Evolutionary conservation across 2,329 filamentous ascomycete genomes (phyloP).

Genomic region (Thermomyces lanuginosus): DNA sequence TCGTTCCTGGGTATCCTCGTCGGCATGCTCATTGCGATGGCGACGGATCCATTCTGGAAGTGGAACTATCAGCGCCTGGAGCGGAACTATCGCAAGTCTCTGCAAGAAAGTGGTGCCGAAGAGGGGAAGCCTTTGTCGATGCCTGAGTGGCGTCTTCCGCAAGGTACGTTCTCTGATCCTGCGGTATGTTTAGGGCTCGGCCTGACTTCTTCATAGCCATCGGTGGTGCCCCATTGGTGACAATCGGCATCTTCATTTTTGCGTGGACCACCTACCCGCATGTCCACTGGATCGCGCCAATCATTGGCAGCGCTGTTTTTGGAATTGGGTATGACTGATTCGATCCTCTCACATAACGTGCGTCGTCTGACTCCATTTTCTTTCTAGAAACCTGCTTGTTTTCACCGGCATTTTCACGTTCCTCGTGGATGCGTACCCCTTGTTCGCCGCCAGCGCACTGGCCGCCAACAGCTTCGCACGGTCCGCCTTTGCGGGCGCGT

Average conservation of each 20-base stretch:
- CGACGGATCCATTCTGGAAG: conserved; percentile 32
- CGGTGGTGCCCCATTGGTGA: conserved; percentile 58
- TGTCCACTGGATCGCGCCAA: conserved; percentile 61
- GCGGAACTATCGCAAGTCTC: conserved; percentile 19
- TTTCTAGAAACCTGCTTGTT: conserved; percentile 59
- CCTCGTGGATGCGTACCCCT: conserved; percentile 46
- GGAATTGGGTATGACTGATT: conserved; percentile 45
- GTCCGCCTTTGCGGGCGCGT: conserved; percentile 61
- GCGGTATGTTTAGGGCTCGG: conserved; percentile 1
- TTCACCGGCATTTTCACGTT: conserved; percentile 83
- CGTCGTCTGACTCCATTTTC: conserved; percentile 11
- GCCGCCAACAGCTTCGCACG: conserved; percentile 71
- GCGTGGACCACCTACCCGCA: conserved; percentile 62
- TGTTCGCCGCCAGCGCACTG: conserved; percentile 43
- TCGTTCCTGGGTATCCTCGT: conserved; percentile 48
- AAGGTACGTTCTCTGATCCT: conserved; percentile 30
- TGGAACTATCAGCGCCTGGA: conserved; percentile 28
- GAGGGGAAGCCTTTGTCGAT: too few relatives aligned
- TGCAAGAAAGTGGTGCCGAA: conserved; percentile 22
- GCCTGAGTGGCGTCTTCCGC: conserved; percentile 73
- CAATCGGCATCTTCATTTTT: conserved; percentile 73
- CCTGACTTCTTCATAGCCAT: conserved; percentile 31
- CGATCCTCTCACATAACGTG: conserved; percentile 5
- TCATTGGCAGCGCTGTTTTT: conserved; percentile 57
- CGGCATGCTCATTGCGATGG: conserved; percentile 30